phyloP scores from a whole-genome alignment of 2,329 filamentous ascomycete genomes.

The Nigrospora oryzae region DNA sequence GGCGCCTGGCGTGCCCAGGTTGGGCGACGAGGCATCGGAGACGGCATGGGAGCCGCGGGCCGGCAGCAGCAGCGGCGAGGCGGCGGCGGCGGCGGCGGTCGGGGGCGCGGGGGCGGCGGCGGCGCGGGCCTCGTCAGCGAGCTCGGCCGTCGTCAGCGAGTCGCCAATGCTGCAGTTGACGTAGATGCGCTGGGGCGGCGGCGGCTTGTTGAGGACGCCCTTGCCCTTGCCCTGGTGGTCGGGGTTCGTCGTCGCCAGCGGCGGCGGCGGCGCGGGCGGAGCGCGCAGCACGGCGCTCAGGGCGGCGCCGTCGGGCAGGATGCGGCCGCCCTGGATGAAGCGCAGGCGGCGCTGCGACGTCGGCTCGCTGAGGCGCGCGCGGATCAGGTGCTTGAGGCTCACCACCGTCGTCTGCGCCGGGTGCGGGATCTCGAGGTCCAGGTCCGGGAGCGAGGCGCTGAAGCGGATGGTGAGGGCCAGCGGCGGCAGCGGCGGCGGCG shows the following conservation, averaged over 20 bases:
- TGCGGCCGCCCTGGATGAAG: constrained; percentile 82
- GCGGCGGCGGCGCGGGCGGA: constrained; percentile 41
- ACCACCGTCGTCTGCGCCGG: constrained; percentile 65
- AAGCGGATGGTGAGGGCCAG: constrained; percentile 85
- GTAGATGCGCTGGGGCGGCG: constrained; percentile 55
- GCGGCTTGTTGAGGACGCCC: constrained; percentile 40
- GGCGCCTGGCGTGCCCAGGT: background rate
- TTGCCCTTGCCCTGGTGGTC: constrained; percentile 47
- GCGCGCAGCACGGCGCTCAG: constrained; percentile 61
- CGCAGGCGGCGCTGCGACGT: constrained; percentile 66
- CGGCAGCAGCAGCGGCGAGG: background rate
- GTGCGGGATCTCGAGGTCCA: constrained; percentile 65
- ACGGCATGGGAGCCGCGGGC: constrained; percentile 3
- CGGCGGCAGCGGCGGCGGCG: constrained; percentile 22
- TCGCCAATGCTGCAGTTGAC: constrained; percentile 91
- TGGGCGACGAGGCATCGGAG: background rate
- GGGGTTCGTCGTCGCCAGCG: background rate
- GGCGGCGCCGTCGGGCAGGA: constrained; percentile 66
- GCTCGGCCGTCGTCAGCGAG: constrained; percentile 57
- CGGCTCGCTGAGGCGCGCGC: constrained; percentile 54
- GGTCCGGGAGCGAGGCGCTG: constrained; percentile 74
- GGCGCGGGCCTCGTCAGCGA: constrained; percentile 55
- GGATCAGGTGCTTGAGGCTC: constrained; percentile 75
- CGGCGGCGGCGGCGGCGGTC: background rate
- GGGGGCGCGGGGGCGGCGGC: constrained; percentile 13